Evolutionary conservation across 306 rosid genomes (phyloP), one percentile per base, ranked within the genome.

Genomic region (Calophaca sinica): DNA sequence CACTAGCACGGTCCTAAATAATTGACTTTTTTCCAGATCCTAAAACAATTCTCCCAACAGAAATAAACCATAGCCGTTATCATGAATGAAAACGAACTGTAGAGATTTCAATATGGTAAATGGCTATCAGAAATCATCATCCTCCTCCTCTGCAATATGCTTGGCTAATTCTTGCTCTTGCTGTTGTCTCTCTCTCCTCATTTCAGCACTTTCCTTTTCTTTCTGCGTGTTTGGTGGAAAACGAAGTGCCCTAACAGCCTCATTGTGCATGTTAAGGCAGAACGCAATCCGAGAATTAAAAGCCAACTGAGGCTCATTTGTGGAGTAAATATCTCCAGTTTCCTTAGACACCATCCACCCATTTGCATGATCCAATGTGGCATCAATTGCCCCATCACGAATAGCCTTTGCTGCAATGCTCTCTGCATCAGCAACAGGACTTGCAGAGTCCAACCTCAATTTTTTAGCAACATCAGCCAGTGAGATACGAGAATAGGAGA

Each of bases 351-450:
- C 96, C 97, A 91, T 91, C 90, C 92, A 91, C 33, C 91, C 91
- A 57, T 88, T 90, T 26, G 86, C 78, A 71, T 94, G 97, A 78
- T 94, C 97, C 71, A 94, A 77, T 11, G 88, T 87, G 35, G 90
- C 90, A 81, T 87, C 90, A 64, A 87, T 87, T 58, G 90, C 90
- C 39, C 96, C 94, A 82, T 94, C 98, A 26, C 94, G 91, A 67
- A 94, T 94, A 44, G 98, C 98, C 96, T 94, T 94, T 48, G 98
- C 48, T 49, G 91, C 96, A 64, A 94, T 94, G 84, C 98, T 91
- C 91, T 82, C 90, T 9, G 90, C 90, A 80, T 88, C 92, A 0
- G 96, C 97, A 77, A 90, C 75, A 1, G 97, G 97, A 76, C 63
- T 88, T 6, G 93, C 73, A 38, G 98, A 93, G 83, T 85, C 88